These are phyloP conservation scores for Nemania sp. DNA, from an alignment of 2,329 filamentous ascomycete species.

Conservation along the genomic window DNA sequence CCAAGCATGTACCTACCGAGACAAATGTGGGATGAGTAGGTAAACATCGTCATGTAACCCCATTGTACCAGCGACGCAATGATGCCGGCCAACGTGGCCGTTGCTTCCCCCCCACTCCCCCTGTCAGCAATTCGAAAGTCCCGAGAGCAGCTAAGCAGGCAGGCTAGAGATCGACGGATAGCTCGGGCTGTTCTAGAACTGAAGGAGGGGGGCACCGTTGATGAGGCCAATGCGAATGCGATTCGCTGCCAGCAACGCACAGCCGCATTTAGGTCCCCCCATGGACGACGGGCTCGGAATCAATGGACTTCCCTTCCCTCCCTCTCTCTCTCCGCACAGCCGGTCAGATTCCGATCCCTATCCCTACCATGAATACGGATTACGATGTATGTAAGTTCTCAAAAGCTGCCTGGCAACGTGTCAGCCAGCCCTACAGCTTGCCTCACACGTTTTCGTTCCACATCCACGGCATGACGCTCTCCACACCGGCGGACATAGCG, in stretches of 20 bases:
- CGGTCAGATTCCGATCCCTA: constrained; percentile 14
- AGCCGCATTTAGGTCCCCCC: constrained; percentile 20
- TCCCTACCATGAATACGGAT: not conserved
- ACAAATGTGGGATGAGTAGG: constrained; percentile 9
- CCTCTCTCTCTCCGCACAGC: constrained; percentile 20
- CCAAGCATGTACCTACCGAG: constrained; percentile 30
- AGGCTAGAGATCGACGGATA: constrained; percentile 19
- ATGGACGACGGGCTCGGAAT: constrained; percentile 15
- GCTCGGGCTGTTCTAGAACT: constrained; percentile 20
- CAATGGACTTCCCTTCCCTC: constrained; percentile 29
- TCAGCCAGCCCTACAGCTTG: constrained; percentile 31
- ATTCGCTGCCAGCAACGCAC: constrained; percentile 14
- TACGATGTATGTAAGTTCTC: no score
- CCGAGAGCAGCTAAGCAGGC: constrained; percentile 12
- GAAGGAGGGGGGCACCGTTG: not conserved
- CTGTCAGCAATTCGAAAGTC: constrained; percentile 27
- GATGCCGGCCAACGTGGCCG: constrained; percentile 34
- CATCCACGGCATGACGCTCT: constrained; percentile 12
- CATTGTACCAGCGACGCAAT: constrained; percentile 12
- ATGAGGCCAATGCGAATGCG: not conserved
- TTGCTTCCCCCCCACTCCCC: constrained; percentile 19
- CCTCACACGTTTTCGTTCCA: constrained; percentile 17
- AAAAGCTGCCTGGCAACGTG: not conserved
- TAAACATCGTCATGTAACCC: not conserved
- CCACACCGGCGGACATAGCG: not conserved